Percentiles rank a stretch among this genome's conserved stretches.
Evolutionary conservation across 495 filamentous ascomycete species (phyloP).

Genomic region (Achaetomiella virescens): DNA sequence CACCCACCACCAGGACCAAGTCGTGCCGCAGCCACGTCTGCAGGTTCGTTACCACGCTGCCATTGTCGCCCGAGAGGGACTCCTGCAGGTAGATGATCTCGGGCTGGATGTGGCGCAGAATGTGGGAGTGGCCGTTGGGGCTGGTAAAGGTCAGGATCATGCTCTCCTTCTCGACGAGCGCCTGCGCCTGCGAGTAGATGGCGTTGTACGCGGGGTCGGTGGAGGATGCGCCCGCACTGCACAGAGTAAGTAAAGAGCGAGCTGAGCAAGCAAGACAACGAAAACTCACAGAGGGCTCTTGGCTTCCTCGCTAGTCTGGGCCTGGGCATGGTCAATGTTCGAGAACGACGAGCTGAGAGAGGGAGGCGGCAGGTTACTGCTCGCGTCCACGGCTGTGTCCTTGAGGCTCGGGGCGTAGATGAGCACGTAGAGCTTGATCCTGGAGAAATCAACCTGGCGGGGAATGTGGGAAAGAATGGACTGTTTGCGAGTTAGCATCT

Average conservation of each 20-base stretch:
- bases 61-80: constrained; percentile 64
- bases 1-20: constrained; percentile 73
- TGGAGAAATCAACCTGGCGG: constrained; percentile 59
- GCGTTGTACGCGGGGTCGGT: constrained; percentile 61
- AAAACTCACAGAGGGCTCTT: constrained; percentile 47
- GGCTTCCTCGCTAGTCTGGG: constrained; percentile 55
- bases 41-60: constrained; percentile 62
- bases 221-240: constrained; percentile 29
- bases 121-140: constrained; percentile 66
- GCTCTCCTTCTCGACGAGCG: constrained; percentile 71
- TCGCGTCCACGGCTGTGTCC: constrained; percentile 49
- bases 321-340: constrained; percentile 73
- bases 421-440: constrained; percentile 70
- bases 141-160: constrained; percentile 87
- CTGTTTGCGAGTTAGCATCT: constrained; percentile 36
- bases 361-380: constrained; percentile 44
- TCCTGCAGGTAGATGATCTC: constrained; percentile 82
- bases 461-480: constrained; percentile 87
- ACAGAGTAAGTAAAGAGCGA: background rate
- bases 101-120: constrained; percentile 75
- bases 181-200: constrained; percentile 66
- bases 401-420: constrained; percentile 81
- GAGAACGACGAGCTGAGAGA: constrained; percentile 84
- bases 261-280: constrained; percentile 5
- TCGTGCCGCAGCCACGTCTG: constrained; percentile 80